These are phyloP conservation scores for Yamagishiella unicocca DNA, from an alignment of 139 green algal species.

Conservation along the genomic window DNA sequence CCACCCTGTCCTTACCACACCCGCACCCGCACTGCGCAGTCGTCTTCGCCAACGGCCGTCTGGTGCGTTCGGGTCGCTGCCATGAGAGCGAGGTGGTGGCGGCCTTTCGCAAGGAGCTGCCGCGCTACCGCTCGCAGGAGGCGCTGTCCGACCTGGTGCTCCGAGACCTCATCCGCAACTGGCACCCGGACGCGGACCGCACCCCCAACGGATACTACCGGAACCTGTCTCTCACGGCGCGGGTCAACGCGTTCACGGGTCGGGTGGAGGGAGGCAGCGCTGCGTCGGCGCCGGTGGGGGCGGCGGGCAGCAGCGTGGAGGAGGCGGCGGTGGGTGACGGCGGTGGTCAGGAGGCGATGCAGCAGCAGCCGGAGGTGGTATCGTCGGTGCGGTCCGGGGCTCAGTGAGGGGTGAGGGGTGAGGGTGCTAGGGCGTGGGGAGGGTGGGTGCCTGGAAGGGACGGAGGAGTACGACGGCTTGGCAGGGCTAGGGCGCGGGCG, in stretches of 20 bases:
- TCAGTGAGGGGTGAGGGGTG: no score
- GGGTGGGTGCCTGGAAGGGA: no score
- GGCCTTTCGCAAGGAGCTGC: conserved; percentile 59
- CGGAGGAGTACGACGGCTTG: not conserved
- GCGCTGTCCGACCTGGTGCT: conserved; percentile 63
- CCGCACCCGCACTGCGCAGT: conserved; percentile 42
- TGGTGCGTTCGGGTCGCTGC: conserved; percentile 72
- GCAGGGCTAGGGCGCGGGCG: no score
- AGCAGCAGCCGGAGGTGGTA: not conserved
- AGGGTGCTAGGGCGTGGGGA: no score
- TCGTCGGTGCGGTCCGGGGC: no score
- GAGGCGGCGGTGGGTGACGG: not conserved
- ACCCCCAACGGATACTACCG: conserved; percentile 54
- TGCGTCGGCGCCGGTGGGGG: not conserved
- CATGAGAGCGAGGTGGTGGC: conserved; percentile 81
- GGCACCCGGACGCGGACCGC: conserved; percentile 65
- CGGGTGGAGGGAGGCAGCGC: conserved; percentile 2
- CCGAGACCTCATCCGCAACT: conserved; percentile 78
- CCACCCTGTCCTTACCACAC: not conserved
- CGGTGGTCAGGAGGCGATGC: not conserved
- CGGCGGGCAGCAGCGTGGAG: not conserved
- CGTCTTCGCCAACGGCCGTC: conserved; percentile 64
- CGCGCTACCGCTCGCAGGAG: conserved; percentile 61
- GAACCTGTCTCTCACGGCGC: not conserved
- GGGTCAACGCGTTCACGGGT: conserved; percentile 30